Evolutionary conservation across 2,329 filamentous ascomycete genomes (phyloP), one percentile per base, ranked within the genome.

Genomic region (Aspergillus cejpii): DNA sequence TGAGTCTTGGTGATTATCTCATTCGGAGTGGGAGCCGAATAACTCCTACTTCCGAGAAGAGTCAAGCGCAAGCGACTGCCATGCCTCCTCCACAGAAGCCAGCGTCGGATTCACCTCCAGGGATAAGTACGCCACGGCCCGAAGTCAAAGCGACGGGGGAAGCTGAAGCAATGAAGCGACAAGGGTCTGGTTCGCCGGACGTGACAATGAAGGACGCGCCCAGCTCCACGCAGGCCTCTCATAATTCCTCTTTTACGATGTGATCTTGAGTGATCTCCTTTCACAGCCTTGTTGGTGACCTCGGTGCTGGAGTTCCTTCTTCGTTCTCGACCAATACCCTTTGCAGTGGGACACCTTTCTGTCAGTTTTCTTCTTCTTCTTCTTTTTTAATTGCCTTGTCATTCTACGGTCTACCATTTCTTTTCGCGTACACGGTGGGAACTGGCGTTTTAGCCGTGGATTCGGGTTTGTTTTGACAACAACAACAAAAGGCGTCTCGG

Each of bases 1-100:
- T 75, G 38, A 75, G 70, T 51, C 55, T 75, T 15, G 71, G 71
- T 36, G 73, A 75, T 51, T 75, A 75, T 49, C 63, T 73, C 43
- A 71, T 63, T 39, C 66, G 67, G 41, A 63, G 68, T 40, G 64
- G 65, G 8, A 69, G 66, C 14, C 52, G 69, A 34, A 58, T 61
- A 11, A 68, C 69, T 0, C 68, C 69, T 5, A 64, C 64, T 0
- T 57, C 61, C 4, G 70, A 73, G 44, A 73, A 70, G 48, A 44
- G 58, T n/a, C 67, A 63, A 31, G 41, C 52, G 2, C 62, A 63
- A 37, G 50, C 53, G 15, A 56, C 50, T 3, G 47, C 51, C 11
- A 57, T 56, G 40, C 54, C 55, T 31, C 52, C 57, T 5, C 45
- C 57, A 12, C 58, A 55, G 19, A 61, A 57, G 37, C 55, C 57